Evolutionary conservation across 257 asterid genomes (phyloP).

Genomic region (Salvia miltiorrhiza): DNA sequence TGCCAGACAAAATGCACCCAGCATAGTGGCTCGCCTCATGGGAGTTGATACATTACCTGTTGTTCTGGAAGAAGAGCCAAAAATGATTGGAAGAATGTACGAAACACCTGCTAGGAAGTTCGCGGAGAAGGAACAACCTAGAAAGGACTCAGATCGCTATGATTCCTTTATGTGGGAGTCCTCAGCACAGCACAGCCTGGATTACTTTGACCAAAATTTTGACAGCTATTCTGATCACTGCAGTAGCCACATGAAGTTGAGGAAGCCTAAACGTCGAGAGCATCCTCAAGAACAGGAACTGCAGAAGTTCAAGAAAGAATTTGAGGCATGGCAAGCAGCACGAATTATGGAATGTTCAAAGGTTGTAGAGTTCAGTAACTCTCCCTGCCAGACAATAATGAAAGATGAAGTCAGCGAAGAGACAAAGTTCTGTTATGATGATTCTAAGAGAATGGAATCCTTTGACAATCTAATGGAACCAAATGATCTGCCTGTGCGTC

Average conservation of each 20-base stretch:
- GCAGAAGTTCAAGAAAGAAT: slow-evolving; percentile 80
- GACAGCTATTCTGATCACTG: slow-evolving; percentile 31
- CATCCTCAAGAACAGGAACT: slow-evolving; percentile 88
- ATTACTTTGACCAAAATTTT: slow-evolving; percentile 30
- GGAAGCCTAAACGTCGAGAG: slow-evolving; percentile 63
- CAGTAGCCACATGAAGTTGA: slow-evolving; percentile 27
- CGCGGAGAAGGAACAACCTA: slow-evolving; percentile 28
- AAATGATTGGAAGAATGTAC: slow-evolving; percentile 31
- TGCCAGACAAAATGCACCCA: slow-evolving; percentile 46
- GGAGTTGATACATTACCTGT: slow-evolving; percentile 72
- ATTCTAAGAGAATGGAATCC: slow-evolving; percentile 32
- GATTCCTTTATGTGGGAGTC: slow-evolving; percentile 29
- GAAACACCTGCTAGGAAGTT: slow-evolving; percentile 23
- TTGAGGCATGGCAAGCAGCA: slow-evolving; percentile 77
- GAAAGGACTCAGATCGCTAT: slow-evolving; percentile 30
- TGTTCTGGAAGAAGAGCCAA: slow-evolving; percentile 35
- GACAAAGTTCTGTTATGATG: slow-evolving; percentile 36
- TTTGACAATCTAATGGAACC: slow-evolving; percentile 27
- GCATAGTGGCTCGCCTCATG: slow-evolving; percentile 84
- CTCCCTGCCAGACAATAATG: slow-evolving; percentile 45
- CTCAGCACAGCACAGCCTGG: slow-evolving; percentile 30
- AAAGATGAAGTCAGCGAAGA: slow-evolving; percentile 56
- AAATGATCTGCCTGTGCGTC: slow-evolving; percentile 20
- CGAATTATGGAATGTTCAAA: slow-evolving; percentile 61
- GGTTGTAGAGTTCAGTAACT: slow-evolving; percentile 38